phyloP scores from a whole-genome alignment of 495 filamentous ascomycete genomes.

The Aspergillus sclerotiicarbonarius region DNA sequence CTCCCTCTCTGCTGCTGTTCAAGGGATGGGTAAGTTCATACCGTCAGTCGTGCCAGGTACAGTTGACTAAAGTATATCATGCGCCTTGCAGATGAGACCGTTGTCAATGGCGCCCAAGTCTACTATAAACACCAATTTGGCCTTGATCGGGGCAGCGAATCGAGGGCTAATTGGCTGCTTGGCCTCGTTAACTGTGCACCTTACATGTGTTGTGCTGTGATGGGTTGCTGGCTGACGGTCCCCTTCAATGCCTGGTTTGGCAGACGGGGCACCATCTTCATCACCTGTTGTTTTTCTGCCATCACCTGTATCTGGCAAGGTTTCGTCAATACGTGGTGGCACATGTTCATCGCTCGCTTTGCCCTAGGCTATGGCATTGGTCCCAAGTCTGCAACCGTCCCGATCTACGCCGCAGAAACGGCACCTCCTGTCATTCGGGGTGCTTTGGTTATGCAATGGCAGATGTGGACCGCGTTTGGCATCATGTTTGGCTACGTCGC shows the following conservation, averaged over 20 bases:
- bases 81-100: conserved; percentile 65
- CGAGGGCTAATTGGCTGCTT: conserved; percentile 56
- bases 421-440: conserved; percentile 71
- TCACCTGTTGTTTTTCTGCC: conserved; percentile 66
- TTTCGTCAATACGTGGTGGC: conserved; percentile 71
- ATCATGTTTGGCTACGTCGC: conserved; percentile 75
- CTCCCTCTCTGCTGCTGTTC: conserved; percentile 63
- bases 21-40: conserved; percentile 60
- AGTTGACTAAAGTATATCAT: conserved; percentile 23
- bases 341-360: conserved; percentile 72
- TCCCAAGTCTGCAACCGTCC: conserved; percentile 76
- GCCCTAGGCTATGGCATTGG: conserved; percentile 75
- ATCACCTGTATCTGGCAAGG: conserved; percentile 75
- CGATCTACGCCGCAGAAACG: conserved; percentile 76
- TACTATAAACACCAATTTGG: conserved; percentile 71
- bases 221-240: conserved; percentile 81
- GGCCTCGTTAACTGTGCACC: conserved; percentile 64
- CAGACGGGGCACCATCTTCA: conserved; percentile 79
- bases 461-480: conserved; percentile 84
- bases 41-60: background rate
- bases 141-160: conserved; percentile 45
- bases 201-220: conserved; percentile 73
- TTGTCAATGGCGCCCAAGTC: conserved; percentile 75
- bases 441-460: conserved; percentile 79
- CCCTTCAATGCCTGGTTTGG: conserved; percentile 78